Evolutionary conservation across 2,329 filamentous ascomycete genomes (phyloP).

Genomic region (Zarea fungicola): DNA sequence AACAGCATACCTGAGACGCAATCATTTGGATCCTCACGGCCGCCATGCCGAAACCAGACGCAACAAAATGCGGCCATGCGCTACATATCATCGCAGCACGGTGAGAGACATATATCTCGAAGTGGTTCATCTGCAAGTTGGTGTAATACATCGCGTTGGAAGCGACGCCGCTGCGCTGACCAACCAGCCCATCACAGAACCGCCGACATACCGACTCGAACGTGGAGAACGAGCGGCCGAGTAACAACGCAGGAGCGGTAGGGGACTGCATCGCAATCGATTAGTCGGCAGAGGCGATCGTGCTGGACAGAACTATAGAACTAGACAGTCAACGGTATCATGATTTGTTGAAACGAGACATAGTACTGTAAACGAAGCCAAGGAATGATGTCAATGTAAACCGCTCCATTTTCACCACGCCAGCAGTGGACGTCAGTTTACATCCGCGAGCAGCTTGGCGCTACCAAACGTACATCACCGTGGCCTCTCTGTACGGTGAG

Average conservation of each 20-base stretch:
- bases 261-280: conserved; percentile 40
- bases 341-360: too few relatives aligned
- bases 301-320: too few relatives aligned
- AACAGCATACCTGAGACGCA: background rate
- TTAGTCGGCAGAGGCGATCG: conserved; percentile 27
- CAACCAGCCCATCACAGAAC: conserved; percentile 34
- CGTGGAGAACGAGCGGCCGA: conserved; percentile 28
- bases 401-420: too few relatives aligned
- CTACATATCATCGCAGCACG: conserved; percentile 24
- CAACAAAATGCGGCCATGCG: conserved; percentile 27
- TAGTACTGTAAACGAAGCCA: too few relatives aligned
- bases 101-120: conserved; percentile 19
- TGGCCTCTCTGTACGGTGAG: too few relatives aligned
- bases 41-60: conserved; percentile 24
- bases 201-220: conserved; percentile 25
- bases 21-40: conserved; percentile 7
- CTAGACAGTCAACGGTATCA: too few relatives aligned
- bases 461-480: too few relatives aligned
- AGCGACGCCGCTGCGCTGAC: conserved; percentile 34
- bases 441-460: too few relatives aligned
- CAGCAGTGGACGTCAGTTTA: too few relatives aligned
- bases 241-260: conserved; percentile 28
- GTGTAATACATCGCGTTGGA: conserved; percentile 29
- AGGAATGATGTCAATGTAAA: too few relatives aligned
- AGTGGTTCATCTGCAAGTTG: conserved; percentile 22